Percentiles rank a stretch among this genome's conserved stretches.
Evolutionary conservation across 192 early-diverging fungal genomes (phyloP).

Genomic region (Coemansia nantahalensis): DNA sequence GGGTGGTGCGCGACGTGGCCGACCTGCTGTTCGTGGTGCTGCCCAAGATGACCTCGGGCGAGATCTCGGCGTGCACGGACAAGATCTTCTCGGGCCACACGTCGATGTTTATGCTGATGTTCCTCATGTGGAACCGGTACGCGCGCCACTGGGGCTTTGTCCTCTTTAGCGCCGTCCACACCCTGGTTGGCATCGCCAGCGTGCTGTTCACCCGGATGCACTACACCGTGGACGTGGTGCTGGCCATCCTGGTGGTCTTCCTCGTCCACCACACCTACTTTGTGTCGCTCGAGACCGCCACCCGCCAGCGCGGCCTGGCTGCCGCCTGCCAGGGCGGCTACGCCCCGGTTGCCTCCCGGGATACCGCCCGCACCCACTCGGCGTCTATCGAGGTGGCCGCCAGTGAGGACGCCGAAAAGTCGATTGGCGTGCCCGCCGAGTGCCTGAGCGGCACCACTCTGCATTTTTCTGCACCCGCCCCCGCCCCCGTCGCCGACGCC

Average conservation of each 20-base stretch:
- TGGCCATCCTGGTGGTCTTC: constrained; percentile 57
- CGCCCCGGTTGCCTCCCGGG: no score
- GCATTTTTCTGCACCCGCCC: no score
- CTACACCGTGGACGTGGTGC: constrained; percentile 58
- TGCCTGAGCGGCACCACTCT: no score
- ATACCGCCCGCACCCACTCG: no score
- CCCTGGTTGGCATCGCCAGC: constrained; percentile 44
- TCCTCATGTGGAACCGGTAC: constrained; percentile 55
- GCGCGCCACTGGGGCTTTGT: constrained; percentile 48
- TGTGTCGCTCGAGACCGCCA: constrained; percentile 34
- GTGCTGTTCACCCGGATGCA: constrained; percentile 56
- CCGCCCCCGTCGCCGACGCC: not conserved
- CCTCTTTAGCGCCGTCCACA: constrained; percentile 38
- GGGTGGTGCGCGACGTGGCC: constrained; percentile 8
- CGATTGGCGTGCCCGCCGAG: no score
- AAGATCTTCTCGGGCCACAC: constrained; percentile 64
- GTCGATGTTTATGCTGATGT: constrained; percentile 48
- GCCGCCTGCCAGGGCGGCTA: not conserved
- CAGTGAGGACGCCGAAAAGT: no score
- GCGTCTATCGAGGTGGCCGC: no score
- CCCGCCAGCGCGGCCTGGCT: not conserved
- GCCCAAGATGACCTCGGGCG: constrained; percentile 32
- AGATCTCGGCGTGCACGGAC: constrained; percentile 55
- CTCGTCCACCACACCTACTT: constrained; percentile 59
- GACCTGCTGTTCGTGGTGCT: constrained; percentile 8